Evolutionary conservation across 306 rosid species (phyloP).

Genomic region (Macrotyloma uniflorum): DNA sequence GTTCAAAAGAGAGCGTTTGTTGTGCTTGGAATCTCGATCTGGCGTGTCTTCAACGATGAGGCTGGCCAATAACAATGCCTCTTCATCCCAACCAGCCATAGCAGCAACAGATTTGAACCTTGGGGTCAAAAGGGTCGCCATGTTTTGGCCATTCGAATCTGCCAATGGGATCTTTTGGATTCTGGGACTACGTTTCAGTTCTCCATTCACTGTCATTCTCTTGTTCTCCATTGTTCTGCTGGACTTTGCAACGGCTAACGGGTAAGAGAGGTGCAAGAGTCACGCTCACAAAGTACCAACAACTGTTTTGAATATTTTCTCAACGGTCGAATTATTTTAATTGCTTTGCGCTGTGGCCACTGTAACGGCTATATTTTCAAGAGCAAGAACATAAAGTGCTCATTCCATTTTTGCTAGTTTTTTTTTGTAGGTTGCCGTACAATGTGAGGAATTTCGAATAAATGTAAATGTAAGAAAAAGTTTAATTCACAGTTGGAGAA

Average conservation of each 20-base stretch:
- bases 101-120: slow-evolving; percentile 90
- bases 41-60: slow-evolving; percentile 89
- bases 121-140: slow-evolving; percentile 57
- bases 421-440: not conserved
- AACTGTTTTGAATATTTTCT: not conserved
- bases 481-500: not conserved
- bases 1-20: slow-evolving; percentile 51
- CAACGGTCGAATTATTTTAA: slow-evolving; percentile 57
- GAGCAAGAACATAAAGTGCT: not conserved
- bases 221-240: not conserved
- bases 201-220: slow-evolving; percentile 59
- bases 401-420: not conserved
- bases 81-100: slow-evolving; percentile 99
- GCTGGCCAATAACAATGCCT: slow-evolving; percentile 68
- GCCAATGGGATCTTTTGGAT: slow-evolving; percentile 30
- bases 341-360: not conserved
- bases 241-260: not conserved
- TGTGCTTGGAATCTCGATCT: slow-evolving; percentile 57
- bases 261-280: not conserved
- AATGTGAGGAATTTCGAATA: not conserved
- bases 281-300: not conserved
- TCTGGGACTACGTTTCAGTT: slow-evolving; percentile 40
- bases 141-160: slow-evolving; percentile 40
- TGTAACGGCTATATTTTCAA: slow-evolving; percentile 54
- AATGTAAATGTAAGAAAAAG: not conserved